Evolutionary conservation across 805 yeast species (phyloP), one percentile per base, ranked within the genome.

Genomic region (Kodamaea sagamina): DNA sequence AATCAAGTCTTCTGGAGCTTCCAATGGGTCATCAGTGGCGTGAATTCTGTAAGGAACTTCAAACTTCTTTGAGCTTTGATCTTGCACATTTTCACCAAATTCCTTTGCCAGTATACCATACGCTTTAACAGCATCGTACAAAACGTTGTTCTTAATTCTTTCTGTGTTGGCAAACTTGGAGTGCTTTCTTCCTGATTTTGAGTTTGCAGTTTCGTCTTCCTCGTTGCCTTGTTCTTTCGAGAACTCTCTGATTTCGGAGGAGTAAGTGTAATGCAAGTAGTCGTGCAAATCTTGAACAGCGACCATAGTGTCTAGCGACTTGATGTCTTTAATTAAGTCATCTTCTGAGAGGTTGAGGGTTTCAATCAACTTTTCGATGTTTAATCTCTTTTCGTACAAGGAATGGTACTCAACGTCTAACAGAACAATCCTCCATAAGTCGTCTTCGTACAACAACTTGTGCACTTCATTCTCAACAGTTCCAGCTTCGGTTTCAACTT

Each of bases 351-450:
- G 60, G n/a, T 69, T 67, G 45, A 89, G 62, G 11, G 77, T 64
- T 16, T 75, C 68, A 36, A 78, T 77, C 42, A 86, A 69, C 41
- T 75, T 77, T 46, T 75, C 75, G 18, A 86, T 80, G 37, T 79
- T 75, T 39, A 74, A 72, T 58, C 84, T 79, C 68, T 89, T 90
- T 48, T 85, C 88, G 45, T 85, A 71, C 22, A 92, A 67, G 12
- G 95, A 83, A 61, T 89, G 97, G 62, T 81, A 93, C 52, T 89
- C 97, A 50, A 89, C 75, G 62, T 92, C 98, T 42, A 89, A 73
- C 49, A 81, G 86, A 10, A 89, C 82, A 50, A 92, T 84, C 58
- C 90, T 78, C 99, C 99, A 93, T 47, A 93, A 70, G 60, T 90
- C 97, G 64, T 88, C 90, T 65, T 86, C 95, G 42, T 72, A 77